Base-by-base conservation (phyloP, 352 stramenopile species). In the Pythium dissimile region DNA sequence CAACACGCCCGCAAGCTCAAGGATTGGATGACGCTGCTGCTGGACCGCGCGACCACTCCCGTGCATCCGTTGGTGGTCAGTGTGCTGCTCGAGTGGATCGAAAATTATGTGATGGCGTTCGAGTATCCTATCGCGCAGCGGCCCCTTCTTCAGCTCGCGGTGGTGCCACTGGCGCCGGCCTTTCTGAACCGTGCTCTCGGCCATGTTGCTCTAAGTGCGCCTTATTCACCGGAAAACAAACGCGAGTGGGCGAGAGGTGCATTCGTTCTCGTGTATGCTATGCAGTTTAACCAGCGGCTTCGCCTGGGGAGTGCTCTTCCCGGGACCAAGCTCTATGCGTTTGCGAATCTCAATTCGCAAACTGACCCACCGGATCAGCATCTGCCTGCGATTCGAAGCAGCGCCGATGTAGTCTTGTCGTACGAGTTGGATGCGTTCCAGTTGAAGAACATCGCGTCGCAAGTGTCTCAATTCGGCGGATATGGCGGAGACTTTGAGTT, bases 71-170 rank as follows among this genome's bases (percentile, higher is more conserved):
- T 89, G 15, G 46, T 88, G 6, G 39, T 83, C 20, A 84, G 66
- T 38, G 32, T 89, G 1, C 44, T 86, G 28, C 47, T 86, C 0
- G 80, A 89, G 63, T 89, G 70, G 71, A 78, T 89, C 49, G 80
- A 89, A 52, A 89, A 89, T 42, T 89, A 89, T 52, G 28, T 88
- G 12, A 75, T 89, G 68, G 75, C 80, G 9, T 89, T 89, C 28
- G 80, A 89, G 50, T 89, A 89, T 31, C 77, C 80, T 13, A 75
- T 89, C 18, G 39, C 72, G 0, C 72, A 88, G 52, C 63, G 68
- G 15, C 77, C 80, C 30, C 54, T 73, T 32, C 68, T 88, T 0
- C 77, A 89, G 35, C 59, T 89, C 7, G 78, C 77, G 2, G 83
- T 89, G 49, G 57, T 84, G n/a, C 77, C 80, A n/a, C 43, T 89